Conservation (phyloP, 169 alveolate species). For the Babesia caballi region DNA sequence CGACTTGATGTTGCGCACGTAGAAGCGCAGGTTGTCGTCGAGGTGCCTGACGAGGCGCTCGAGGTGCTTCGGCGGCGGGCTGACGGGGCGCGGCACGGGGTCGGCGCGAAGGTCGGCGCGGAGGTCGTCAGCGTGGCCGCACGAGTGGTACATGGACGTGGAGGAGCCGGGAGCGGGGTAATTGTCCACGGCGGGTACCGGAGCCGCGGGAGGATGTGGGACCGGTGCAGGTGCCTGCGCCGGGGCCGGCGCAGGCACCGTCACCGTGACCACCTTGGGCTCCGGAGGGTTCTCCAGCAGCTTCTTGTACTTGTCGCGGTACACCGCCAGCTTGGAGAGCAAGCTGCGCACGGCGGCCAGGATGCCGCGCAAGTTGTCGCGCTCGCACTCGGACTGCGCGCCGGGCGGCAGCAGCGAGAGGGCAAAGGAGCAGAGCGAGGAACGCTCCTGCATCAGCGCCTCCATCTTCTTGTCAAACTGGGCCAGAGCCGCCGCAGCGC, state of each 20-base stretch:
- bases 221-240: not conserved
- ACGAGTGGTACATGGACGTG: not conserved
- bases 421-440: constrained; percentile 10
- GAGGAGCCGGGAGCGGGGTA: not conserved
- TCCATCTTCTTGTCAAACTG: constrained; percentile 40
- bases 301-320: constrained; percentile 20
- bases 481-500: constrained; percentile 38
- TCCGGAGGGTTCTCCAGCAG: constrained; percentile 28
- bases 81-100: not conserved
- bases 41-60: not conserved
- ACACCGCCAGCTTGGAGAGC: not conserved
- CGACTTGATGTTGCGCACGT: constrained; percentile 16
- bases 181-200: not conserved
- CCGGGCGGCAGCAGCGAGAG: constrained; percentile 33
- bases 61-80: not conserved
- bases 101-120: not conserved
- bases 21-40: constrained; percentile 13
- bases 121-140: not conserved
- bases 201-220: not conserved
- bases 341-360: not conserved
- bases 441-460: constrained; percentile 13
- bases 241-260: constrained; percentile 16
- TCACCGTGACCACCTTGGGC: constrained; percentile 33
- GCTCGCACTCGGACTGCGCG: constrained; percentile 20
- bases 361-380: constrained; percentile 2